Evolutionary conservation across 2,329 filamentous ascomycete genomes (phyloP).

Genomic region (Biscogniauxia marginata): DNA sequence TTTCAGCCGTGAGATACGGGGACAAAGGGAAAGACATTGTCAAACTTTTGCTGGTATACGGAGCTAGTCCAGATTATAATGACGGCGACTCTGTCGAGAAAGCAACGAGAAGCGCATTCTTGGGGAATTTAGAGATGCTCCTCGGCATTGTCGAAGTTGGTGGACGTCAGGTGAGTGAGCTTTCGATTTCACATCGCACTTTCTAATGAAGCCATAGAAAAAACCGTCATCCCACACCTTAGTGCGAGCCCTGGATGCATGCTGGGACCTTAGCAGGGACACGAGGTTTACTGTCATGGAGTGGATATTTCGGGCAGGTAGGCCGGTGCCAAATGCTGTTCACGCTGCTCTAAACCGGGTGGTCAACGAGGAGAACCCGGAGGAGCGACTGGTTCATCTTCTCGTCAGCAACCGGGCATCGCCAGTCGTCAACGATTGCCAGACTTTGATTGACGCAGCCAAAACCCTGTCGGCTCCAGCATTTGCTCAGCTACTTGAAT

Average conservation of each 20-base stretch:
- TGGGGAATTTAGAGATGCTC: conserved; percentile 50
- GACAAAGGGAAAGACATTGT: conserved; percentile 49
- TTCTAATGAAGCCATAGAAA: conserved; percentile 34
- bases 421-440: conserved; percentile 49
- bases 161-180: conserved; percentile 29
- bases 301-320: conserved; percentile 52
- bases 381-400: conserved; percentile 46
- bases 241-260: conserved; percentile 51
- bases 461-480: conserved; percentile 38
- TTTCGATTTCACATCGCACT: not conserved
- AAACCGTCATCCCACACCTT: conserved; percentile 48
- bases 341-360: conserved; percentile 50
- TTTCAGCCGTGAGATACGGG: conserved; percentile 52
- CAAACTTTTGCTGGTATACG: conserved; percentile 48
- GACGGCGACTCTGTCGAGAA: conserved; percentile 55
- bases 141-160: conserved; percentile 45
- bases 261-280: conserved; percentile 49
- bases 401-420: conserved; percentile 53
- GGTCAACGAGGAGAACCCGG: conserved; percentile 52
- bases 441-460: conserved; percentile 50
- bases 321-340: conserved; percentile 48
- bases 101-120: conserved; percentile 50
- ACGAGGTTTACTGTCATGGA: conserved; percentile 47
- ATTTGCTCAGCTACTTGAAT: conserved; percentile 43
- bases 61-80: conserved; percentile 55